A percentile compares a stretch with the other conserved stretches of the same genome.
These are phyloP conservation scores for Aspergillus ruber DNA, from an alignment of 2,329 filamentous ascomycete species.

Conservation along the genomic window DNA sequence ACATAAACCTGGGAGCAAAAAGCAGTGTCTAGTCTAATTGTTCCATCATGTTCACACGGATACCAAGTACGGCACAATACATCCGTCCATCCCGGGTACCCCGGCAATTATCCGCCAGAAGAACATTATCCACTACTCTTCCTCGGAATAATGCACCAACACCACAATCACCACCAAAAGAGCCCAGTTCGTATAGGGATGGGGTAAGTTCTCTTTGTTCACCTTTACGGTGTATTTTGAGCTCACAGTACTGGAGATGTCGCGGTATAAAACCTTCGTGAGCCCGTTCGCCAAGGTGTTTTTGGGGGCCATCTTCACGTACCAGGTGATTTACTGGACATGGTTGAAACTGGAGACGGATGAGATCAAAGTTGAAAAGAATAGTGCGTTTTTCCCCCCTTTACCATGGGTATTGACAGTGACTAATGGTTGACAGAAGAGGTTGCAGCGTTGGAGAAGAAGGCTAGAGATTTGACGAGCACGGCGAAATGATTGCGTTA, in stretches of 20 bases:
- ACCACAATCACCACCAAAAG: slow-evolving; percentile 19
- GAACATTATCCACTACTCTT: slow-evolving; percentile 11
- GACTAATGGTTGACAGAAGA: slow-evolving; percentile 22
- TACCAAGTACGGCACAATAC: too few relatives aligned
- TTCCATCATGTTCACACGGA: too few relatives aligned
- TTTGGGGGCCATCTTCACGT: slow-evolving; percentile 42
- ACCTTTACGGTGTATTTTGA: too few relatives aligned
- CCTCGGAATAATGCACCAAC: slow-evolving; percentile 3
- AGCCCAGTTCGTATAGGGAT: slow-evolving; percentile 17
- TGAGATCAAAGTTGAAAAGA: slow-evolving; percentile 37
- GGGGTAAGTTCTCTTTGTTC: too few relatives aligned
- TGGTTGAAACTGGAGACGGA: slow-evolving; percentile 45
- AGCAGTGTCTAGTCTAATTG: too few relatives aligned
- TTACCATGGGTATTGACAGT: not conserved
- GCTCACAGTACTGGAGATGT: slow-evolving; percentile 7
- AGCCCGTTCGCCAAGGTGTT: slow-evolving; percentile 44
- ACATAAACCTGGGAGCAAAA: too few relatives aligned
- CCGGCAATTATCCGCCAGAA: not conserved
- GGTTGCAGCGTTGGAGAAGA: slow-evolving; percentile 28
- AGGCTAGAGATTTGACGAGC: slow-evolving; percentile 27
- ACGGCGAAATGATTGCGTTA: not conserved
- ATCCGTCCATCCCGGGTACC: too few relatives aligned
- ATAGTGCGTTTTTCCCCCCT: slow-evolving; percentile 26
- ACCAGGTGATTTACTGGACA: slow-evolving; percentile 43
- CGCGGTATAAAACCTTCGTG: slow-evolving; percentile 34